Conservation (phyloP, 1,284 basidiomycete genomes). For the Ustilago esculenta region DNA sequence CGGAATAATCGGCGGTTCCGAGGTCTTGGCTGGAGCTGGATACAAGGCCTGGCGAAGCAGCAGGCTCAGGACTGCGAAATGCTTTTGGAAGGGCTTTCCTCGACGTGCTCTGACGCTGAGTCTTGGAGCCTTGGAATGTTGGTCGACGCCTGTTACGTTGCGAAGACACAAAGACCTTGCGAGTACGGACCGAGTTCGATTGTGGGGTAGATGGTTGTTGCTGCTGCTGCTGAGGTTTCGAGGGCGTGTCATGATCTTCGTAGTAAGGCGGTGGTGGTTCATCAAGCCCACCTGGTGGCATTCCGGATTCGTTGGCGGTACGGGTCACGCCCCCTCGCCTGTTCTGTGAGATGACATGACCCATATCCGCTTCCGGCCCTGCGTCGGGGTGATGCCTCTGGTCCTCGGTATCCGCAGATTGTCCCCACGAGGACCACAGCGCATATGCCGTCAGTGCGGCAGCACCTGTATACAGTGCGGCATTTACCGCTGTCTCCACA, state of each 20-base stretch:
- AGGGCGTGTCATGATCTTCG: constrained; percentile 10
- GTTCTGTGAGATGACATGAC: constrained; percentile 24
- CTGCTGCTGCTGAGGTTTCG: constrained; percentile 3
- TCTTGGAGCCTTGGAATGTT: constrained; percentile 30
- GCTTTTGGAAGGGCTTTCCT: constrained; percentile 20
- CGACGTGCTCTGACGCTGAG: constrained; percentile 28
- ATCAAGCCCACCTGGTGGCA: constrained; percentile 29
- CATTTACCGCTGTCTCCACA: constrained; percentile 49
- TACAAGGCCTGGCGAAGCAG: not conserved
- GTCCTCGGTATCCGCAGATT: constrained; percentile 17
- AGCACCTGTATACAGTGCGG: constrained; percentile 53
- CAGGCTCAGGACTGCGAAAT: not conserved
- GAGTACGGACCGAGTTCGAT: constrained; percentile 13
- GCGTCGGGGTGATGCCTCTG: constrained; percentile 30
- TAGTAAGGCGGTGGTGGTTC: constrained; percentile 50
- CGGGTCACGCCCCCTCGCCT: not conserved
- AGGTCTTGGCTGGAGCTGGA: not conserved
- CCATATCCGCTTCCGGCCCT: constrained; percentile 28
- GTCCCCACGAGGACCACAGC: constrained; percentile 51
- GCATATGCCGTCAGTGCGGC: constrained; percentile 55
- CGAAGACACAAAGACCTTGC: constrained; percentile 47
- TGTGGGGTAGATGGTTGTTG: constrained; percentile 14
- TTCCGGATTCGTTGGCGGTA: not conserved
- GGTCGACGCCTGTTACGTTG: constrained; percentile 35
- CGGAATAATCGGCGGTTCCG: not conserved